Base-by-base conservation (phyloP, 306 rosid genomes). In the Quercus robur region DNA sequence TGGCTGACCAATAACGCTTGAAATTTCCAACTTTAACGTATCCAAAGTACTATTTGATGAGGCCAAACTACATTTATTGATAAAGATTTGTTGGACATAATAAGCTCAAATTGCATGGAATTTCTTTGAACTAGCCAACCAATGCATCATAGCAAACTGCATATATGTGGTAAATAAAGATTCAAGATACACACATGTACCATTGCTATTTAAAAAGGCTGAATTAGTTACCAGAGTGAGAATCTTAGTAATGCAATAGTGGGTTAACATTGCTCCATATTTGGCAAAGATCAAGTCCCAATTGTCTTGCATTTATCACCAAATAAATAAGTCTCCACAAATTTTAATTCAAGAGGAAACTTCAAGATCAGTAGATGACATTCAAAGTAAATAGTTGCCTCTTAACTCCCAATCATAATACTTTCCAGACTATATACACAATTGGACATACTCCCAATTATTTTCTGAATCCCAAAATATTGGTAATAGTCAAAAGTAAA, bases 271-370 rank as follows among this genome's bases (percentile, higher is more conserved):
- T 26, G 44, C 10, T 2, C 94, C 93, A 78, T 84, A 88, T 79
- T 86, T 90, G 72, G 75, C 69, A 41, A 88, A 80, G 71, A 92
- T 88, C 77, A 78, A 76, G 20, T 86, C 94, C 97, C 90, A 88
- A 15, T 88, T 92, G 56, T 85, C 91, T 91, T 92, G 90, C 91
- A 74, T 74, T 83, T 75, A 33, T 76, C 66, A 66, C 80, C 84
- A 56, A 73, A 58, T 12, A 28, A 38, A n/a, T 15, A 57, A 26
- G 15, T 63, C n/a, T 21, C 79, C n/a, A 6, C 71, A 26, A 7
- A 64, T 56, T 66, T 62, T 57, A 67, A 72, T 26, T 62, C 52
- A 38, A 12, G 61, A 35, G n/a, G 58, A 71, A 78, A 55, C 4
- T 49, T 57, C 51, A 56, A 38, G 2, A 38, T 25, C 55, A 30